phyloP scores from a whole-genome alignment of 2,329 filamentous ascomycete species.

The Alternaria panax region DNA sequence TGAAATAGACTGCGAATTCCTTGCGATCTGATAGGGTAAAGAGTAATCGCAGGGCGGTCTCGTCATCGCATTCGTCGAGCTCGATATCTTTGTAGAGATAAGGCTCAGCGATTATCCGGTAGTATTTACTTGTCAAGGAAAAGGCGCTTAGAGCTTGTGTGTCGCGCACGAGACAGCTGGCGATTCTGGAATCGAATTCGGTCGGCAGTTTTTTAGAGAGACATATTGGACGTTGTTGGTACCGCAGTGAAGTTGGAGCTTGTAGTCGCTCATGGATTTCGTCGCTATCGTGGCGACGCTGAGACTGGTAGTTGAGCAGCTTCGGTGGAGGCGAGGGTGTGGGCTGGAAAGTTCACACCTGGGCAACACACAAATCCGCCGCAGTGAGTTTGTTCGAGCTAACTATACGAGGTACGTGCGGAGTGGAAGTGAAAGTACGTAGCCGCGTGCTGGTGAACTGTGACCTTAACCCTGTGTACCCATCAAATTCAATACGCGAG shows the following conservation, averaged over 20 bases:
- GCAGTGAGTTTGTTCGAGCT: neutral
- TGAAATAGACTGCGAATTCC: too few relatives aligned
- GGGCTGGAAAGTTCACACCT: neutral
- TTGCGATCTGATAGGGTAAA: too few relatives aligned
- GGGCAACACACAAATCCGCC: too few relatives aligned
- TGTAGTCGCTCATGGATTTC: too few relatives aligned
- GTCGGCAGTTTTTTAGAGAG: neutral
- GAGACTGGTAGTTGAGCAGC: neutral
- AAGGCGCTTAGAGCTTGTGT: too few relatives aligned
- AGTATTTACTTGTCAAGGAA: too few relatives aligned
- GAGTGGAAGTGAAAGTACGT: neutral
- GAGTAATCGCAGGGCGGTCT: too few relatives aligned
- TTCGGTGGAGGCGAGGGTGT: neutral
- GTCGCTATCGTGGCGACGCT: neutral
- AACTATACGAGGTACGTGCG: neutral
- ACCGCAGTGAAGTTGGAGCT: too few relatives aligned
- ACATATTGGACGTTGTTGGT: neutral
- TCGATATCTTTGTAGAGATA: too few relatives aligned
- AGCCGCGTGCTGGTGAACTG: neutral
- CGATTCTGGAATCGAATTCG: neutral
- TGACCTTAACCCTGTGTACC: neutral
- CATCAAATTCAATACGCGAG: neutral
- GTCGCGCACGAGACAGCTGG: too few relatives aligned
- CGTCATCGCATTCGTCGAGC: too few relatives aligned
- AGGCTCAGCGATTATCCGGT: too few relatives aligned